phyloP scores from a whole-genome alignment of 1,139 yeast species.

The Scheffersomyces illinoinensis region DNA sequence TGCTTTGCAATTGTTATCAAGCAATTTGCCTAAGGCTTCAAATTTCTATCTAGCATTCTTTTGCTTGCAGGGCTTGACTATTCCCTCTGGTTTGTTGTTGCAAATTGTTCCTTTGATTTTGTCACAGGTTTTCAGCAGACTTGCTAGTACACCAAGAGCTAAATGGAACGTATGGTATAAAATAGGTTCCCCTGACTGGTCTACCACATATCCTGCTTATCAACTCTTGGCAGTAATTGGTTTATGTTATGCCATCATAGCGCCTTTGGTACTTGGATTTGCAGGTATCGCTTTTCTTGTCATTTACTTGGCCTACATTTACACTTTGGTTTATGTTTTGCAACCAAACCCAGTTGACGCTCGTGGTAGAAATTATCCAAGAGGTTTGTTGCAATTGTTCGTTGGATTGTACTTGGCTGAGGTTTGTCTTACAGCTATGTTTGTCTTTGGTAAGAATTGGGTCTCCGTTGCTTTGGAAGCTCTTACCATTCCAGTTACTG shows the following conservation, averaged over 20 bases:
- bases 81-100: constrained; percentile 38
- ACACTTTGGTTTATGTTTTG: constrained; percentile 55
- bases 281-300: constrained; percentile 45
- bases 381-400: constrained; percentile 65
- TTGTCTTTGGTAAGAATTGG: constrained; percentile 72
- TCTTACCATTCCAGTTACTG: constrained; percentile 52
- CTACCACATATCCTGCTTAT: constrained; percentile 41
- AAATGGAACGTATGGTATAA: constrained; percentile 47
- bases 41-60: constrained; percentile 63
- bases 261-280: constrained; percentile 51
- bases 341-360: constrained; percentile 55
- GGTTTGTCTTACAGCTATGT: constrained; percentile 63
- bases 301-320: constrained; percentile 62
- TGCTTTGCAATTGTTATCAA: constrained; percentile 58
- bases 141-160: constrained; percentile 44
- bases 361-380: constrained; percentile 67
- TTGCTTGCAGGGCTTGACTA: constrained; percentile 44
- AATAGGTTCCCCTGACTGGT: constrained; percentile 45
- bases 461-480: constrained; percentile 69
- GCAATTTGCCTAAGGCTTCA: constrained; percentile 69
- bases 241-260: constrained; percentile 41
- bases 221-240: constrained; percentile 42
- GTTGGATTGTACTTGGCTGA: constrained; percentile 68
- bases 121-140: constrained; percentile 46
- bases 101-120: constrained; percentile 47